Percentiles rank a stretch among this genome's conserved stretches.
Conservation (phyloP, 148 eudicot species). For the Linanthus parryae region DNA sequence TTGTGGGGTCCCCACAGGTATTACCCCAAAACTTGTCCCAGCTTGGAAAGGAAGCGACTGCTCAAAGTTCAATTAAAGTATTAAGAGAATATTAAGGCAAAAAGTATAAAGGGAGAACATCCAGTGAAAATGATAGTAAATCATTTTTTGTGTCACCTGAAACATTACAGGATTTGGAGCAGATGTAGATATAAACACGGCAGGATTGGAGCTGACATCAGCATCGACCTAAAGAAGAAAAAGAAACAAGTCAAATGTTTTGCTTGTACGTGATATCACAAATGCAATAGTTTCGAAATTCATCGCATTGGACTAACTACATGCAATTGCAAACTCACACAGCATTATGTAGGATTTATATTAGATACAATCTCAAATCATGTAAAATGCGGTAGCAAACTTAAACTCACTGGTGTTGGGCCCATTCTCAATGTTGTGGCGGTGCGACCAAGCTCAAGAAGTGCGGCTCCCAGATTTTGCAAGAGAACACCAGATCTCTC, state of each 20-base stretch:
- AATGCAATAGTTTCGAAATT: too few species aligned
- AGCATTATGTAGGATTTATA: too few species aligned
- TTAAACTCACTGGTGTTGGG: conserved; percentile 33
- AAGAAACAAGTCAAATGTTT: neutral
- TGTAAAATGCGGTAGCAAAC: neutral
- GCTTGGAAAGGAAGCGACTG: conserved; percentile 48
- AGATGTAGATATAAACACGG: conserved; percentile 38
- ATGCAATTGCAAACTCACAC: too few species aligned
- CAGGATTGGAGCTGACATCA: conserved; percentile 49
- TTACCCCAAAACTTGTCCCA: conserved; percentile 36
- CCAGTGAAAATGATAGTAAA: neutral
- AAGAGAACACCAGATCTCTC: conserved; percentile 35
- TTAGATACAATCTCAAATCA: neutral
- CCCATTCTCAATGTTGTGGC: conserved; percentile 52
- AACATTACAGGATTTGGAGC: conserved; percentile 59
- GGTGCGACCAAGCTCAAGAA: conserved; percentile 54
- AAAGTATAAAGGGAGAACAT: too few species aligned
- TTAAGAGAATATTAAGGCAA: neutral
- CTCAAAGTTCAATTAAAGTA: neutral
- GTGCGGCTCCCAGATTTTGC: conserved; percentile 46
- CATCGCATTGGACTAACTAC: too few species aligned
- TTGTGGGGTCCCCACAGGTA: conserved; percentile 27
- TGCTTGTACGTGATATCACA: neutral
- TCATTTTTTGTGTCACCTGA: too few species aligned
- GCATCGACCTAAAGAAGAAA: conserved; percentile 33